Percentiles rank a stretch among this genome's conserved stretches.
phyloP scores from a whole-genome alignment of 163 green algal species.

The Scenedesmus sp. region DNA sequence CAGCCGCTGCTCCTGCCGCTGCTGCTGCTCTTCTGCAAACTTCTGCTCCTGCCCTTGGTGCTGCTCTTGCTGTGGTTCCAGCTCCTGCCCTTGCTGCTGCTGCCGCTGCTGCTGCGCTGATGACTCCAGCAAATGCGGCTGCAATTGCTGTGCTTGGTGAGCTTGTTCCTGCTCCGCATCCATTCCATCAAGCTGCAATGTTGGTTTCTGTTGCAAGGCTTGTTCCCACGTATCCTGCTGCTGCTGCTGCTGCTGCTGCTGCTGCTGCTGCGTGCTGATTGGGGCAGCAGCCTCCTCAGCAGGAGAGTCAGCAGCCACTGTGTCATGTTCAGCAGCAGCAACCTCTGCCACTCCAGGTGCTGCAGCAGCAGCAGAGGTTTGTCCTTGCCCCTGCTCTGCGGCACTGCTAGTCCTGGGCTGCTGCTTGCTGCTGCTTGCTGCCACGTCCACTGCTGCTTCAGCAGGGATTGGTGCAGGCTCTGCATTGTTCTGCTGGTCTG shows the following conservation, averaged over 20 bases:
- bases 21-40: background rate
- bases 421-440: background rate
- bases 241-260: constrained; percentile 11
- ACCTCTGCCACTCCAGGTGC: background rate
- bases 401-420: background rate
- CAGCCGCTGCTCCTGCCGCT: background rate
- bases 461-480: background rate
- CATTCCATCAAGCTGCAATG: background rate
- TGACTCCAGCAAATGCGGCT: background rate
- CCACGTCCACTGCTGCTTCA: background rate
- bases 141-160: background rate
- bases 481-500: background rate
- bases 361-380: background rate
- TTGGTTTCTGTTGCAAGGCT: background rate
- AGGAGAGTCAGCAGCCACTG: background rate
- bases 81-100: background rate
- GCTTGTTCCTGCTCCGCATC: background rate
- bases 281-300: background rate
- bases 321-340: background rate
- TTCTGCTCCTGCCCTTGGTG: background rate
- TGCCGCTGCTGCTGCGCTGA: background rate
- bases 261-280: background rate
- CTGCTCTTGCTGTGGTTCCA: background rate
- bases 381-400: background rate
- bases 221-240: background rate